Base-by-base conservation (phyloP, 2,329 filamentous ascomycete species). In the Fusarium nurragi region DNA sequence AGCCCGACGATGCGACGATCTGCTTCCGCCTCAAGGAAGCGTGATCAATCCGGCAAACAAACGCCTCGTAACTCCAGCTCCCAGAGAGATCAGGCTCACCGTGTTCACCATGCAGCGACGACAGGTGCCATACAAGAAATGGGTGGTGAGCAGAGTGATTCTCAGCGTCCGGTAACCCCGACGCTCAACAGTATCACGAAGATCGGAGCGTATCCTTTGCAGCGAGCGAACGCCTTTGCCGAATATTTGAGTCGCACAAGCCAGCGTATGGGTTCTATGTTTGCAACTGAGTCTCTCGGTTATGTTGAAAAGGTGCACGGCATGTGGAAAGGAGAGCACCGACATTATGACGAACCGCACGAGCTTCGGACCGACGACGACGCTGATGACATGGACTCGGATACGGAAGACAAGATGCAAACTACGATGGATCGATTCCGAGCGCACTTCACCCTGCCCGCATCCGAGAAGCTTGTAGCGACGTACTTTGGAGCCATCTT, bases 271-370 rank as follows among this genome's bases (percentile, higher is more conserved):
- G 92, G 92, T 60, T 92, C 83, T 25, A 79, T 97, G 10, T 79
- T 98, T 41, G 92, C 94, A 8, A 92, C 90, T 0, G 94, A 97
- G 75, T 96, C 94, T 1, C 97, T 97, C 89, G 93, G 93, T 3
- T 98, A 98, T 74, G 90, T 97, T 28, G 94, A 96, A 73, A 98
- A 97, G 76, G 94, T 98, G 0, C 97, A 94, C 0, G 94, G 93
- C 34, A 98, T 98, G 91, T 95, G 95, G 88, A 92, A 93, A 68
- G 95, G 95, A 30, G 92, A 92, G 13, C 89, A 90, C 70, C 93
- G 90, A 71, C 94, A 98, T 77, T 99, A 98, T 71, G 88, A 90
- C 46, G 90, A 86, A 39, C 82, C 83, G 4, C 76, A 79, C 40
- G 83, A 79, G 21, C 77, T 84, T 38, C 80, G 78, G 26, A 80